phyloP scores from a whole-genome alignment of 2,329 filamentous ascomycete species.

The Balansia obtecta region DNA sequence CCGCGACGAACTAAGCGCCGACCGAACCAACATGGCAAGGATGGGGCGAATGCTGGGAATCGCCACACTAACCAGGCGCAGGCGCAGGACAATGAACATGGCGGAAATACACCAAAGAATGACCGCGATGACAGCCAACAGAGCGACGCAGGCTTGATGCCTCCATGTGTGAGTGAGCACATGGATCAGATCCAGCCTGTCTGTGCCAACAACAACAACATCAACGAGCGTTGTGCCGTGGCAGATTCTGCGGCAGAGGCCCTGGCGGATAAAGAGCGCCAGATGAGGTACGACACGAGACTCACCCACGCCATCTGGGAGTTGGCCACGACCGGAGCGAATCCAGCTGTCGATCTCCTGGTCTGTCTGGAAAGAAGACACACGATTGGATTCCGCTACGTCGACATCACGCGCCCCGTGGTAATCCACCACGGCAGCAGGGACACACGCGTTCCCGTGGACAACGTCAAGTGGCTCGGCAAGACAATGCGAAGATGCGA shows the following conservation, averaged over 20 bases:
- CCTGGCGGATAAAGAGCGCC: conserved; percentile 57
- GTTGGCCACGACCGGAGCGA: conserved; percentile 77
- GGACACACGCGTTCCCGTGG: conserved; percentile 84
- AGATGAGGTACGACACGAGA: conserved; percentile 66
- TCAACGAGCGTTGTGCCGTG: conserved; percentile 19
- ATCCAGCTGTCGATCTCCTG: conserved; percentile 84
- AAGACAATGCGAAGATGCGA: conserved; percentile 91
- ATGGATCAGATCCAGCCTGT: conserved; percentile 34
- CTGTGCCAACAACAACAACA: conserved; percentile 7
- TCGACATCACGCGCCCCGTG: conserved; percentile 83
- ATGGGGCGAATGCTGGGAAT: conserved; percentile 22
- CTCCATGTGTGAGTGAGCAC: conserved; percentile 28
- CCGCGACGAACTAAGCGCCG: conserved; percentile 49
- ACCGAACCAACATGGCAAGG: conserved; percentile 25
- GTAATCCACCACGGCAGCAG: conserved; percentile 89
- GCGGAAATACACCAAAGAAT: conserved; percentile 17
- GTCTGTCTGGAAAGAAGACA: conserved; percentile 86
- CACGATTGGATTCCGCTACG: conserved; percentile 90
- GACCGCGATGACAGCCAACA: conserved; percentile 12
- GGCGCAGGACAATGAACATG: conserved; percentile 38
- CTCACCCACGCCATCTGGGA: conserved; percentile 94
- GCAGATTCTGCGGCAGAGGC: conserved; percentile 46
- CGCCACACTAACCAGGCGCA: conserved; percentile 24
- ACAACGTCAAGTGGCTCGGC: conserved; percentile 90
- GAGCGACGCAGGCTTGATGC: conserved; percentile 11